Base-by-base conservation (phyloP, 2,329 filamentous ascomycete species). In the Colletotrichum truncatum region DNA sequence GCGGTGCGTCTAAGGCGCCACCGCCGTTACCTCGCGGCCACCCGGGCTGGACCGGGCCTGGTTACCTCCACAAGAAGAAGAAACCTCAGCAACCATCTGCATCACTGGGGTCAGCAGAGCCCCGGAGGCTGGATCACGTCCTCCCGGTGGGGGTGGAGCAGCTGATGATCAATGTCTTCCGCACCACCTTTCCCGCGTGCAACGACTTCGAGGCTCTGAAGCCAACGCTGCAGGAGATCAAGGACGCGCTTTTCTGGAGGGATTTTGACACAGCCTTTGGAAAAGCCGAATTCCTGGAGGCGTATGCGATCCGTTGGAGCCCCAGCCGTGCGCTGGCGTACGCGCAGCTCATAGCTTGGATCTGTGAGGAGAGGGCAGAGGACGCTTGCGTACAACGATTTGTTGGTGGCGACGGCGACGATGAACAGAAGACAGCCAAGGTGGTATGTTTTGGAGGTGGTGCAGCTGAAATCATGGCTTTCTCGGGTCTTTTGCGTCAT, bases 251-350 rank as follows among this genome's bases (percentile, higher is more conserved):
- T 21, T 55, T 64, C 26, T 43, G 57, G 39, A 57, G 52, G 39
- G 59, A 66, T 36, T 65, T 66, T 48, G 49, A 53, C 34, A 63
- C 34, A 48, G 66, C 65, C 26, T 69, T 69, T 49, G 66, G 62
- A 30, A 67, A 25, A 3, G 49, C 66, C 38, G 58, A 68, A n/a
- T 68, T 64, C 30, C 32, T 64, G 45, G 68, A 69, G 48, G 66
- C 60, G n/a, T 69, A 66, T 59, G 64, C 68, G 25, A 67, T 69
- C 57, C 68, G 68, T 46, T 69, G 68, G 68, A 68, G 68, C 28
- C 68, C 68, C 7, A 69, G 68, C 52, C 57, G 66, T 41, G 66
- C 68, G 28, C 49, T 69, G 58, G 48, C 34, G 16, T 55, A 61
- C 54, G 67, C 66, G 34, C 66, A 66, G 65, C 34, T 68, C 32